Base-by-base conservation (phyloP, 2,329 filamentous ascomycete genomes). In the Fusarium odoratissimum region DNA sequence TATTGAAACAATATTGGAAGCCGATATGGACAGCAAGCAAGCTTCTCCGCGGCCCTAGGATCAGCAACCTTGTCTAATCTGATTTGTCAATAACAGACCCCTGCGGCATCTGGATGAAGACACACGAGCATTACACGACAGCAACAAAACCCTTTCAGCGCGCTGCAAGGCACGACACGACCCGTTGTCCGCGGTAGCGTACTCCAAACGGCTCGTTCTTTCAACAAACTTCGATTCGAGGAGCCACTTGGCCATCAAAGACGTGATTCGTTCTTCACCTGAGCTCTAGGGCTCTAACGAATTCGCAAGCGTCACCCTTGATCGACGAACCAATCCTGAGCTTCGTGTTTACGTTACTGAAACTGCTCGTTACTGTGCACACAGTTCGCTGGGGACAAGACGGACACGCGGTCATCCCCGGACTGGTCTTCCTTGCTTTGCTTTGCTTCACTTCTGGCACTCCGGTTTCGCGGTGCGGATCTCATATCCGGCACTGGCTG, bases 111-210 rank as follows among this genome's bases (percentile, higher is more conserved):
- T 69, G 59, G 49, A 62, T 45, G 64, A 42, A 63, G 40, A 52
- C 57, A 71, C 59, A 59, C 57, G 51, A 73, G 59, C 56, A 71
- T 58, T 61, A 56, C 62, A 73, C 59, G 55, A 41, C 61, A 64
- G 54, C 61, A 67, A 64, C 52, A 62, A 51, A 65, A 68, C 62
- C 60, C 52, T 58, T 66, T 71, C 38, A 57, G 45, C 52, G 45
- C 52, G 48, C 76, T 77, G 76, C 76, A 77, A 77, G 76, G 76
- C 60, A 77, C 76, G 64, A 76, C 60, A 76, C 76, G 64, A 76
- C 64, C 69, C 67, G 74, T 73, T 60, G 69, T 60, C 62, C 49
- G 60, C 62, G 48, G 60, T 75, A 76, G 72, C 63, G 66, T 67
- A 64, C 42, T 68, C 57, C 49, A 60, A 67, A 58, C 59, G 33